Evolutionary conservation across 345 rosid species (phyloP).

Genomic region (Mangifera indica): DNA sequence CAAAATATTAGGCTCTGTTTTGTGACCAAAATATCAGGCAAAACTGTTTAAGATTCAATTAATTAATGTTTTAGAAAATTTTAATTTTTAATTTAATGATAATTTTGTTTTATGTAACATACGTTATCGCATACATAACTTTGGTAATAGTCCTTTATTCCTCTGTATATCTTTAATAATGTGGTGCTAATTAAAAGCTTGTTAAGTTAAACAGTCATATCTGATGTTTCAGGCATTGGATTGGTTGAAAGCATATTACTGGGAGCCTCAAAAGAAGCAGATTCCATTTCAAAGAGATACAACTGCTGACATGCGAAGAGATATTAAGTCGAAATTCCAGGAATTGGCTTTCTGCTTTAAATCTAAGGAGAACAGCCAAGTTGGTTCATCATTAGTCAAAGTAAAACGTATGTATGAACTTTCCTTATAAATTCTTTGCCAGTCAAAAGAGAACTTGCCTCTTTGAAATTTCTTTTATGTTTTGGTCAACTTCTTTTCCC

Average conservation of each 20-base stretch:
- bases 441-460: background rate
- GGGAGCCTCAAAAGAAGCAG: slow-evolving; percentile 72
- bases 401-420: slow-evolving; percentile 45
- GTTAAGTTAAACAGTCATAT: too few relatives aligned
- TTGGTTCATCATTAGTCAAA: slow-evolving; percentile 35
- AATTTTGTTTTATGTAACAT: background rate
- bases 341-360: slow-evolving; percentile 55
- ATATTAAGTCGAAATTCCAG: slow-evolving; percentile 59
- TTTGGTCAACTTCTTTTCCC: background rate
- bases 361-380: slow-evolving; percentile 37
- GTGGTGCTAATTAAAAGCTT: background rate
- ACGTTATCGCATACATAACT: background rate
- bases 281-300: slow-evolving; percentile 57
- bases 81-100: background rate
- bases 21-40: background rate
- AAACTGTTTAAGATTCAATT: background rate
- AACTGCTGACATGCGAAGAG: slow-evolving; percentile 46
- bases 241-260: slow-evolving; percentile 79
- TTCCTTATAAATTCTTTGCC: slow-evolving; percentile 9
- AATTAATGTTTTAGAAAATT: background rate
- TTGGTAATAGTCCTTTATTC: background rate
- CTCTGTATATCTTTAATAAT: background rate
- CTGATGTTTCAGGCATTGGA: slow-evolving; percentile 61
- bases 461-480: background rate
- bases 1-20: background rate